phyloP scores from a whole-genome alignment of 345 rosid species.

The Citropsis articulata region DNA sequence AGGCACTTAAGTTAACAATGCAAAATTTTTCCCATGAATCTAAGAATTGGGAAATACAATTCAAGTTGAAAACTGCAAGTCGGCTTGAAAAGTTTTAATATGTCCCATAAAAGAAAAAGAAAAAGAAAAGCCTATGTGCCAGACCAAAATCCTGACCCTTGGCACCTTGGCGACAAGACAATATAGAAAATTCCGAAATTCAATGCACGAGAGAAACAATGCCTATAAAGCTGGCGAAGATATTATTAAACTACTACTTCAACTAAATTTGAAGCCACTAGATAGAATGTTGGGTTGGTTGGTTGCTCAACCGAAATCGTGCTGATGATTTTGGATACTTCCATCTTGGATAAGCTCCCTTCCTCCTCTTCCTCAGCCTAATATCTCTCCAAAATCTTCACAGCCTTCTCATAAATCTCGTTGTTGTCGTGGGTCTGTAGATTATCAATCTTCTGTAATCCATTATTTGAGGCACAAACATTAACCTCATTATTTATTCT shows the following conservation, averaged over 20 bases:
- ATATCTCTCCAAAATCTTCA: constrained; percentile 71
- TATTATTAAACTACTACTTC: constrained; percentile 22
- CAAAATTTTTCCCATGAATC: too few species aligned
- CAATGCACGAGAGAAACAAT: background rate
- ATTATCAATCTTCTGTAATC: constrained; percentile 68
- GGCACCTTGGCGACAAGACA: constrained; percentile 10
- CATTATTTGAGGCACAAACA: constrained; percentile 59
- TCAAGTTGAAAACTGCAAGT: too few species aligned
- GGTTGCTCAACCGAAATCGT: constrained; percentile 50
- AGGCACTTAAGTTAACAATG: too few species aligned
- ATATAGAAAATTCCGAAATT: background rate
- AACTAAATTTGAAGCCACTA: constrained; percentile 70
- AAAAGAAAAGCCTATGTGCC: constrained; percentile 30
- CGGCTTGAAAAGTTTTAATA: too few species aligned
- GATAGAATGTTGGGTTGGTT: constrained; percentile 45
- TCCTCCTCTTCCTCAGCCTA: constrained; percentile 76
- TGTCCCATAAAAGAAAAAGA: constrained; percentile 4
- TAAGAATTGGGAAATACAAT: too few species aligned
- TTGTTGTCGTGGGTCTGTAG: constrained; percentile 78
- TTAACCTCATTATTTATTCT: constrained; percentile 54
- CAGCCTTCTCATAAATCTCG: constrained; percentile 75
- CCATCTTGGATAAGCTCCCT: constrained; percentile 39
- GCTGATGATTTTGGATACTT: constrained; percentile 36
- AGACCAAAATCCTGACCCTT: constrained; percentile 42
- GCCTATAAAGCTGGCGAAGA: constrained; percentile 7